phyloP scores from a whole-genome alignment of 768 basidiomycete genomes.

The Punctularia strigosozonata region DNA sequence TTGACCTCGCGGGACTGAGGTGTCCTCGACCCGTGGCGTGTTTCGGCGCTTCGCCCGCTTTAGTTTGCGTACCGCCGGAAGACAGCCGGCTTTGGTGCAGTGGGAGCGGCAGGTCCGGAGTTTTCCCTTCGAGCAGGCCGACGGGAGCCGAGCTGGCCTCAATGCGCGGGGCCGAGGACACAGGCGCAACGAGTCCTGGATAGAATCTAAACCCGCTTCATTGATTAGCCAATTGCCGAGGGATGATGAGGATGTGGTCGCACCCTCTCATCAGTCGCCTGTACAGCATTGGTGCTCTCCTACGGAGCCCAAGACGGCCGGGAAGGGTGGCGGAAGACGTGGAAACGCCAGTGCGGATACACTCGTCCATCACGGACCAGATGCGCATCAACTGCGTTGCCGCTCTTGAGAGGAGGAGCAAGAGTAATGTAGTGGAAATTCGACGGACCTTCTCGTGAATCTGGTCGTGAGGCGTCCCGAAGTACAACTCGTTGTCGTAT shows the following conservation, averaged over 20 bases:
- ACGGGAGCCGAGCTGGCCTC: conserved; percentile 13
- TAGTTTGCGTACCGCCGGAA: not conserved
- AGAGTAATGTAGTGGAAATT: conserved; percentile 2
- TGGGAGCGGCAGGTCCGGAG: conserved; percentile 7
- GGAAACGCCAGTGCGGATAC: conserved; percentile 78
- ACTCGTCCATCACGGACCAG: conserved; percentile 89
- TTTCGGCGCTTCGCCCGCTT: no score
- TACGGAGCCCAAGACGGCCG: conserved; percentile 66
- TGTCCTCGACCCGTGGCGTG: no score
- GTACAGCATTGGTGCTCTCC: conserved; percentile 85
- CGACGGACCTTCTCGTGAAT: conserved; percentile 55
- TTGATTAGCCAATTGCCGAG: not conserved
- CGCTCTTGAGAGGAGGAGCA: conserved; percentile 1
- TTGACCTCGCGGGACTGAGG: conserved; percentile 16
- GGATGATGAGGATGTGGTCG: conserved; percentile 5
- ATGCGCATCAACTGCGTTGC: conserved; percentile 49
- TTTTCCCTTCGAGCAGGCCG: conserved; percentile 14
- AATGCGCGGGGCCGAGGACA: conserved; percentile 29
- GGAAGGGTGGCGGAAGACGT: conserved; percentile 72
- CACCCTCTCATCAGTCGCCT: conserved; percentile 84
- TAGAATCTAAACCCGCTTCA: conserved; percentile 29
- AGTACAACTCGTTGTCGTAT: conserved; percentile 81
- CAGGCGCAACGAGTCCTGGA: conserved; percentile 29
- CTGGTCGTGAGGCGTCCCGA: conserved; percentile 64
- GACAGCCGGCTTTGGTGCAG: conserved; percentile 4